Evolutionary conservation across 345 rosid genomes (phyloP).

Genomic region (Cardamine chenopodiifolia): DNA sequence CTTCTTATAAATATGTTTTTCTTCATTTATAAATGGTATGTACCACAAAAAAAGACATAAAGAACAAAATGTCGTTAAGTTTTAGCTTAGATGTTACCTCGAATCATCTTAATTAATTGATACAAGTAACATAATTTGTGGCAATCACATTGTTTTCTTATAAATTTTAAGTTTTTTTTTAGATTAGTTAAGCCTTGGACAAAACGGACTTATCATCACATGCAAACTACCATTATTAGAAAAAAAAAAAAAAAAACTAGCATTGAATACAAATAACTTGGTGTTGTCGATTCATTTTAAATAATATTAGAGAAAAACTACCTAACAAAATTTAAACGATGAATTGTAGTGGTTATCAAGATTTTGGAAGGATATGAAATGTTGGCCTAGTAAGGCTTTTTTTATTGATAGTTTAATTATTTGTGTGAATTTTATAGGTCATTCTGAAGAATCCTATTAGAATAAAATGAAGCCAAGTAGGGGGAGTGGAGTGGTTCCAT

Average conservation of each 20-base stretch:
- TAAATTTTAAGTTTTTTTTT: neutral
- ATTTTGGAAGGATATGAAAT: constrained; percentile 30
- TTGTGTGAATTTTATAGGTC: constrained; percentile 21
- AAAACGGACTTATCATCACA: neutral
- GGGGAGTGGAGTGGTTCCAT: constrained; percentile 44
- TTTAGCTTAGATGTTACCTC: constrained; percentile 1
- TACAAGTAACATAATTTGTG: neutral
- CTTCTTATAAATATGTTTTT: neutral
- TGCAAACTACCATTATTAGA: neutral
- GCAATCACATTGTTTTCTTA: neutral
- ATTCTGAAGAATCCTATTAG: constrained; percentile 16
- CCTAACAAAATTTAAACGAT: constrained; percentile 32
- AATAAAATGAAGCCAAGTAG: constrained; percentile 41
- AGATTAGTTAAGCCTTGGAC: neutral
- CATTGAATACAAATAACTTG: constrained; percentile 3
- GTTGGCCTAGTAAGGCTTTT: constrained; percentile 1
- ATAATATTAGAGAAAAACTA: constrained; percentile 1
- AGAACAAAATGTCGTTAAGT: neutral
- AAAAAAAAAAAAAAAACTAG: neutral
- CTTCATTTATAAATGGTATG: neutral
- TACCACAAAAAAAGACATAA: neutral
- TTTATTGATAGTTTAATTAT: neutral
- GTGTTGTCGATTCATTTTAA: constrained; percentile 8
- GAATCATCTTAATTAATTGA: constrained; percentile 4
- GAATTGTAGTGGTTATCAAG: constrained; percentile 30